Evolutionary conservation across 2,329 filamentous ascomycete genomes (phyloP), one percentile per base, ranked within the genome.

Genomic region (Sporothrix brasiliensis): DNA sequence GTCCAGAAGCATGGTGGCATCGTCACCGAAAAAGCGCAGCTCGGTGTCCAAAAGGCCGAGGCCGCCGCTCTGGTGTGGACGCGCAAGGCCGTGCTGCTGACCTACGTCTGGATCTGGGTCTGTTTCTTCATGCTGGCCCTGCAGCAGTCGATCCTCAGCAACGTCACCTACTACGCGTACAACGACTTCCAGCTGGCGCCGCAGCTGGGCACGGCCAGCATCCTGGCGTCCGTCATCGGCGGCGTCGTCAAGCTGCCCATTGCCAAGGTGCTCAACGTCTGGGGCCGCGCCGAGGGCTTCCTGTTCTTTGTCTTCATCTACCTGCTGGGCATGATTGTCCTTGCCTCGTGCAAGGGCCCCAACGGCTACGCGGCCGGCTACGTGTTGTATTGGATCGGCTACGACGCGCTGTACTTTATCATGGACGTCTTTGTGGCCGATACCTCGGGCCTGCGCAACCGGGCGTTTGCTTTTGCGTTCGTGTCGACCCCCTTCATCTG

Each of bases 231-330:
- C 72, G 79, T 87, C 47, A 85, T 89, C 60, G 80, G 81, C 75
- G 89, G 87, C 52, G 83, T 90, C n/a, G 83, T 86, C 70, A 89
- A 89, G 76, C 83, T 91, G 11, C 86, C 89, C 0, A 83, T 89
- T 73, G 88, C 89, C 68, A 91, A 91, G 77, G 81, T 91, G 21
- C 82, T 91, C 67, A 87, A 92, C 78, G 82, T 89, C 50, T 91
- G 87, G 82, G 89, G 89, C 70, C 87, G 89, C 50, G 85, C 88
- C 14, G 85, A 90, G 76, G 89, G 87, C 19, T 86, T 89, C 74
- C 77, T 84, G 27, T 71, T 89, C 49, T 86, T 86, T 75, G 79
- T 88, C 1, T 69, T 81, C 13, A 78, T 86, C 69, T 84, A 84
- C 75, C 81, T 84, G 6, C 60, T 85, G 63, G 83, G 83, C 24